These are phyloP conservation scores for Jatropha curcas DNA, from an alignment of 345 rosid genomes.

Conservation along the genomic window DNA sequence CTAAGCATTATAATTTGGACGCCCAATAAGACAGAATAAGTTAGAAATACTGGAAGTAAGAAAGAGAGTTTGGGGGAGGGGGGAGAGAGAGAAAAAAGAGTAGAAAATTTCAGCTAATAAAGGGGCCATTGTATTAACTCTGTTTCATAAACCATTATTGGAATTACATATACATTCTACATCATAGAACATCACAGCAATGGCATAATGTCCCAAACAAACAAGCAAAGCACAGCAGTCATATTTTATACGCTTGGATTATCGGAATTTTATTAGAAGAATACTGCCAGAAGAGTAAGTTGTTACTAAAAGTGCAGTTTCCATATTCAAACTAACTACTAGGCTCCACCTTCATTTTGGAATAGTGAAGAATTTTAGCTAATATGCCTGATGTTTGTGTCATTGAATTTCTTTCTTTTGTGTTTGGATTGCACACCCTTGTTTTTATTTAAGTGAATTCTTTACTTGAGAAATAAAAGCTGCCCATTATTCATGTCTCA, in stretches of 20 bases:
- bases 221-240: neutral
- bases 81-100: neutral
- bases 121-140: neutral
- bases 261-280: neutral
- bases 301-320: neutral
- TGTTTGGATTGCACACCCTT: neutral
- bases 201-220: neutral
- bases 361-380: neutral
- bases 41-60: neutral
- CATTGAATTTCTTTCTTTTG: too few species aligned
- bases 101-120: neutral
- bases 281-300: too few species aligned
- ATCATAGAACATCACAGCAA: neutral
- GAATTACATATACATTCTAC: too few species aligned
- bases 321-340: neutral
- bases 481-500: neutral
- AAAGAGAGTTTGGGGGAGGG: neutral
- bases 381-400: too few species aligned
- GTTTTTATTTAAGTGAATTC: neutral
- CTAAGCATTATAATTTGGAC: neutral
- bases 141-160: neutral
- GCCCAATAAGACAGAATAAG: neutral
- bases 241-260: neutral
- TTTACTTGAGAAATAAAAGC: too few species aligned
- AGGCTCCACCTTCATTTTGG: neutral